Percentiles rank a stretch among this genome's conserved stretches.
Evolutionary conservation across 805 yeast species (phyloP).

Genomic region (Candida loeiensis): DNA sequence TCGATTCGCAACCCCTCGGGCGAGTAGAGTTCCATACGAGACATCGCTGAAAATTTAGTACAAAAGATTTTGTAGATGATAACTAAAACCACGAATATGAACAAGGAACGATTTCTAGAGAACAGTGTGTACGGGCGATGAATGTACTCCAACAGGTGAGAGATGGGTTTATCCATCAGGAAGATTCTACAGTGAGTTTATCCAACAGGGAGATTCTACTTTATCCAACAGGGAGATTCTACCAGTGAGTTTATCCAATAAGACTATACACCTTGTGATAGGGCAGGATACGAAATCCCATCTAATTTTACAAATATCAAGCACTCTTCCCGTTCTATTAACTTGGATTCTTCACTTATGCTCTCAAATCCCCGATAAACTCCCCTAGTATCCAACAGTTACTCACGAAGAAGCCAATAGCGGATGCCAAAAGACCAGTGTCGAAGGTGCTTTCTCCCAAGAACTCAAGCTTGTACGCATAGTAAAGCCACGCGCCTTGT

Average conservation of each 20-base stretch:
- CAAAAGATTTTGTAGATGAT: slow-evolving; percentile 1
- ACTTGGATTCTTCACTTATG: not conserved
- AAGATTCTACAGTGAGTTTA: not conserved
- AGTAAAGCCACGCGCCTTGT: slow-evolving; percentile 75
- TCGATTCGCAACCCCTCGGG: slow-evolving; percentile 93
- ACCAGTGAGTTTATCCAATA: too few species aligned
- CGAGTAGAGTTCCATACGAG: slow-evolving; percentile 78
- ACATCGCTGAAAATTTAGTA: slow-evolving; percentile 34
- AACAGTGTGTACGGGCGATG: too few species aligned
- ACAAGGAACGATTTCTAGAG: too few species aligned
- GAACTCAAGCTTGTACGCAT: slow-evolving; percentile 80
- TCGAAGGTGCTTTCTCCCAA: slow-evolving; percentile 63
- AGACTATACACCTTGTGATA: too few species aligned
- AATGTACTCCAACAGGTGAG: too few species aligned
- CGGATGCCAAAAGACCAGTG: slow-evolving; percentile 53
- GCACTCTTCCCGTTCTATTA: too few species aligned
- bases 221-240: too few species aligned
- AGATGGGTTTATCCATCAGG: too few species aligned
- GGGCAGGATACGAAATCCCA: too few species aligned
- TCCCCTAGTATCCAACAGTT: slow-evolving; percentile 60
- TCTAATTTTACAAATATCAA: too few species aligned
- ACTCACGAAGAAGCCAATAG: slow-evolving; percentile 55
- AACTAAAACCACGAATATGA: not conserved
- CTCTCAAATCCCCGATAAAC: slow-evolving; percentile 38
- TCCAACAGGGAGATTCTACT: too few species aligned